Percentiles rank a stretch among this genome's conserved stretches.
Evolutionary conservation across 2,329 filamentous ascomycete species (phyloP).

Genomic region (Claviceps digitariae): DNA sequence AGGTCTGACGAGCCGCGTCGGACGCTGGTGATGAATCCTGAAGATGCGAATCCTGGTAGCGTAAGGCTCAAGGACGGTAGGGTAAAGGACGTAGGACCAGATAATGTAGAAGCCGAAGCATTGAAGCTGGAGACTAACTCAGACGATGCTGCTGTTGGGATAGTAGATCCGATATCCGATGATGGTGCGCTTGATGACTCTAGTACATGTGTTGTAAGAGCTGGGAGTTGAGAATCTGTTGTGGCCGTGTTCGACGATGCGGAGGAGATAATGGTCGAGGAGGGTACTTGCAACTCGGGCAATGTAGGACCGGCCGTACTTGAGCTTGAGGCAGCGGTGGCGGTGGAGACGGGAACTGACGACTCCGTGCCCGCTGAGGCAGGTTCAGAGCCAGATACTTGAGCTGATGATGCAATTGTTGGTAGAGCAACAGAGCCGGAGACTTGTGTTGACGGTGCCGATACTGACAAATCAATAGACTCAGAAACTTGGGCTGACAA

Average conservation of each 20-base stretch:
- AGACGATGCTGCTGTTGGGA: background rate
- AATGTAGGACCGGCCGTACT: too few relatives aligned
- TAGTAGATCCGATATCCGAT: too few relatives aligned
- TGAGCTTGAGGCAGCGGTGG: background rate
- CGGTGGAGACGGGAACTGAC: too few relatives aligned
- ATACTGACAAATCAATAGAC: too few relatives aligned
- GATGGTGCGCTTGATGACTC: background rate
- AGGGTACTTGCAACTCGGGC: too few relatives aligned
- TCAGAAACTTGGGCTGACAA: too few relatives aligned
- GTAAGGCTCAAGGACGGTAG: background rate
- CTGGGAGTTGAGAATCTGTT: background rate
- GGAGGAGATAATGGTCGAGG: background rate
- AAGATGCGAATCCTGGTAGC: background rate
- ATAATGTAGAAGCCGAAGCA: background rate
- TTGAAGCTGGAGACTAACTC: background rate
- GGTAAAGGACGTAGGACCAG: background rate
- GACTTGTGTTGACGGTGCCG: background rate
- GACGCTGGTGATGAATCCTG: background rate
- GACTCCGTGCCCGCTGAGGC: too few relatives aligned
- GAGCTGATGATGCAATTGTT: background rate
- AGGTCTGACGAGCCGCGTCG: background rate
- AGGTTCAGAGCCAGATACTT: background rate
- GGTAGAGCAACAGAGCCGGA: background rate
- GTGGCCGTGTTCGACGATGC: background rate
- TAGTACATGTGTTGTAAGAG: background rate